Evolutionary conservation across 805 yeast species (phyloP).

Genomic region (Metschnikowia cubensis): DNA sequence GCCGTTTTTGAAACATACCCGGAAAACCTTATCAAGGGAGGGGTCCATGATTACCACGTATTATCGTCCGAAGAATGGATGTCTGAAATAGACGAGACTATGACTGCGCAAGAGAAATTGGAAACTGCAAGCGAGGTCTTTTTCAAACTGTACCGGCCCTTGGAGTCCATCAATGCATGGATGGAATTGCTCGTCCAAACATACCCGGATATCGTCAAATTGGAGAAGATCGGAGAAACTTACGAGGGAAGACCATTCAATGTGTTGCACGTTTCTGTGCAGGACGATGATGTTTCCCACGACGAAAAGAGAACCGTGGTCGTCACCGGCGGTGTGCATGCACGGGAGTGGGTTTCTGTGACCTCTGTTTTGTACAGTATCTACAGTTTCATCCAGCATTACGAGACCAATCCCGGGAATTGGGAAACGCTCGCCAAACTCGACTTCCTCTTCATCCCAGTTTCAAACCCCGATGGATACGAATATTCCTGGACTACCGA

Average conservation of each 20-base stretch:
- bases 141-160: constrained; percentile 65
- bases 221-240: constrained; percentile 72
- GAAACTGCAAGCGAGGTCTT: constrained; percentile 46
- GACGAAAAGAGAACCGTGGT: constrained; percentile 58
- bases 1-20: constrained; percentile 56
- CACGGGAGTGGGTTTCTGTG: constrained; percentile 85
- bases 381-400: constrained; percentile 34
- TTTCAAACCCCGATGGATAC: constrained; percentile 89
- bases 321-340: constrained; percentile 81
- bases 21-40: constrained; percentile 8
- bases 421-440: constrained; percentile 48
- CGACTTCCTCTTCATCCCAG: constrained; percentile 77
- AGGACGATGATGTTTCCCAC: constrained; percentile 36
- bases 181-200: constrained; percentile 54
- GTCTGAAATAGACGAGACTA: neutral
- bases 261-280: constrained; percentile 56
- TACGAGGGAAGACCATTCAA: constrained; percentile 68
- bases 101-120: constrained; percentile 8
- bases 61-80: constrained; percentile 1
- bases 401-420: constrained; percentile 34
- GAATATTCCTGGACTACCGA: constrained; percentile 76
- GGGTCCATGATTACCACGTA: neutral
- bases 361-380: constrained; percentile 60
- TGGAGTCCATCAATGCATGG: constrained; percentile 71
- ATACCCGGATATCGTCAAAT: constrained; percentile 57